Evolutionary conservation across 202 grass and related monocot species (phyloP), one percentile per base, ranked within the genome.

Genomic region (Zizania palustris): DNA sequence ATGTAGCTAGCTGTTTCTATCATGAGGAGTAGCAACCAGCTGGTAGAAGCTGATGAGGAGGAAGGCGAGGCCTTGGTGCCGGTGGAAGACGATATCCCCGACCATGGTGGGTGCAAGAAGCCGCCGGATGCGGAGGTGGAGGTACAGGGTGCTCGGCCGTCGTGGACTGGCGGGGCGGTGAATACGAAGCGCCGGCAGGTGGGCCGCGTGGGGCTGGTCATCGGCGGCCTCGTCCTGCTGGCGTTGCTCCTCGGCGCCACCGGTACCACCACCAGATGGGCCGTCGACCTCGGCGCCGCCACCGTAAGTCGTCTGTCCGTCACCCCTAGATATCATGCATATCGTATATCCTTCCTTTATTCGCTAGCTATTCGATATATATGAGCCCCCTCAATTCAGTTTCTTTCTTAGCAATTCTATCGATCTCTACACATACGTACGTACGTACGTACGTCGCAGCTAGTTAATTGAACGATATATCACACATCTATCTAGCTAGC

Each of bases 191-290:
- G 69, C 70, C 35, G 34, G 55, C 80, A 83, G 59, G 46, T 45
- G 81, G 35, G 56, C 67, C 63, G 84, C 85, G 40, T 86, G 16
- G 88, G 21, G 11, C 2, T 90, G 51, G 66, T 69, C 38, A 63
- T 90, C 60, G 41, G 45, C 15, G 53, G 58, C 1, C 65, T 90
- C 5, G 3, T 87, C 22, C n/a, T 77, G 0, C 76, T 90, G 33
- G 80, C 73, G 11, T 44, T 86, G 54, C 33, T 90, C 49, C 16
- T 77, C 44, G 56, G 58, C 49, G 3, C 19, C 46, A 11, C 40
- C 50, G 18, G 16, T 16, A 12, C 3, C 45, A 18, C 50, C 46
- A 12, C 14, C 62, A 37, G 16, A 11, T 44, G 82, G 19, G 77
- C 46, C 73, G 72, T 63, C 37, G 43, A 77, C 36, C 36, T 71